Evolutionary conservation across 495 filamentous ascomycete species (phyloP).

Genomic region (Physcia stellaris): DNA sequence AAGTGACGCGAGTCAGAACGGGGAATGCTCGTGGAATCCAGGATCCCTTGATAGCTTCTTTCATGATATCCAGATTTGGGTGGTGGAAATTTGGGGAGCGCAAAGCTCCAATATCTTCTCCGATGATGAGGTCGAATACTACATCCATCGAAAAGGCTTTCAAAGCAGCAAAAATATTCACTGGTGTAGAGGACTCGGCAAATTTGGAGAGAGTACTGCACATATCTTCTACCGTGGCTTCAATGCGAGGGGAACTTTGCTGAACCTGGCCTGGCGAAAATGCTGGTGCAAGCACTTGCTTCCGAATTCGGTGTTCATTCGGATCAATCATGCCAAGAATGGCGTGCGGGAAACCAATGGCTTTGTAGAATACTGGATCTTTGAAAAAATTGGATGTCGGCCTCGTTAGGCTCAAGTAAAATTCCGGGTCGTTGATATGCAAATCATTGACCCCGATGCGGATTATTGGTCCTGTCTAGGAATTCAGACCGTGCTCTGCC

Average conservation of each 20-base stretch:
- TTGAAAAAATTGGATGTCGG: not conserved
- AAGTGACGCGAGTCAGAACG: not conserved
- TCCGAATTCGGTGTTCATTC: not conserved
- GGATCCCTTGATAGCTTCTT: not conserved
- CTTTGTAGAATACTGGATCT: not conserved
- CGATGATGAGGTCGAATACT: not conserved
- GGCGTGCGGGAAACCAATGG: not conserved
- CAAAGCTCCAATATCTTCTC: not conserved
- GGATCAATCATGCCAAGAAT: not conserved
- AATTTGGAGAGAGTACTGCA: not conserved
- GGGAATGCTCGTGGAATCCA: not conserved
- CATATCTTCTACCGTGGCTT: not conserved
- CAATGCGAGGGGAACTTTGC: not conserved
- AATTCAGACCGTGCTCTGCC: not conserved
- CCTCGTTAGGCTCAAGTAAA: not conserved
- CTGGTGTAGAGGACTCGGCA: not conserved
- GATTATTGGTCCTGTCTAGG: not conserved
- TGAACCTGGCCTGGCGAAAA: not conserved
- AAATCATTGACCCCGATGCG: constrained; percentile 1
- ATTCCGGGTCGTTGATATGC: not conserved
- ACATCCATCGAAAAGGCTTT: constrained; percentile 2
- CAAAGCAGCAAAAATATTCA: constrained; percentile 1
- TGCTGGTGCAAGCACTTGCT: not conserved
- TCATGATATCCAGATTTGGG: not conserved
- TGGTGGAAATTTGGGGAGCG: not conserved